phyloP scores from a whole-genome alignment of 805 yeast species.

The Saccharomycopsis sp. region DNA sequence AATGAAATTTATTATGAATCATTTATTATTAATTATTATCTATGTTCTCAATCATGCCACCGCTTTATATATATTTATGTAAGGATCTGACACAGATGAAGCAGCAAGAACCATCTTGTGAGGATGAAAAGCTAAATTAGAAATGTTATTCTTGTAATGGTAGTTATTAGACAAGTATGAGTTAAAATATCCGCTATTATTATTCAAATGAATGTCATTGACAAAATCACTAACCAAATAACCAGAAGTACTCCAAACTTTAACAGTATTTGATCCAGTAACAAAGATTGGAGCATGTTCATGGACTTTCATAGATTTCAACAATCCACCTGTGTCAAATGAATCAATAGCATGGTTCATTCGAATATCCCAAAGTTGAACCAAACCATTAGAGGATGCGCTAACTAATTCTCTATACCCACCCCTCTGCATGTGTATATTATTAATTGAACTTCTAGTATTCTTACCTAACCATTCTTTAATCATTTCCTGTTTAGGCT shows the following conservation, averaged over 20 bases:
- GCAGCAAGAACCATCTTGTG: slow-evolving; percentile 85
- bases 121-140: slow-evolving; percentile 77
- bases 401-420: slow-evolving; percentile 85
- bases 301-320: slow-evolving; percentile 74
- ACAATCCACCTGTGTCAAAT: slow-evolving; percentile 47
- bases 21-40: too few relatives aligned
- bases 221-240: slow-evolving; percentile 57
- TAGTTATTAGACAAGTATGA: slow-evolving; percentile 27
- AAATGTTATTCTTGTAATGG: slow-evolving; percentile 39
- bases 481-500: slow-evolving; percentile 79
- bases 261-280: slow-evolving; percentile 74
- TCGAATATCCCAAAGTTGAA: slow-evolving; percentile 89
- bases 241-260: slow-evolving; percentile 83
- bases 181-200: slow-evolving; percentile 24
- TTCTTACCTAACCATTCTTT: slow-evolving; percentile 64
- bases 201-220: slow-evolving; percentile 30
- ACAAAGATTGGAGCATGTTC: slow-evolving; percentile 96
- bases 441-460: slow-evolving; percentile 53
- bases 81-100: slow-evolving; percentile 70
- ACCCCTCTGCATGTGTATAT: slow-evolving; percentile 93
- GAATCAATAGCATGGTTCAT: slow-evolving; percentile 59
- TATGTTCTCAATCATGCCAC: too few relatives aligned
- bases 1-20: too few relatives aligned
- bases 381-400: slow-evolving; percentile 75
- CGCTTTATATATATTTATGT: slow-evolving; percentile 47